Evolutionary conservation across 257 asterid species (phyloP).

Genomic region (Solanum lignicaule): DNA sequence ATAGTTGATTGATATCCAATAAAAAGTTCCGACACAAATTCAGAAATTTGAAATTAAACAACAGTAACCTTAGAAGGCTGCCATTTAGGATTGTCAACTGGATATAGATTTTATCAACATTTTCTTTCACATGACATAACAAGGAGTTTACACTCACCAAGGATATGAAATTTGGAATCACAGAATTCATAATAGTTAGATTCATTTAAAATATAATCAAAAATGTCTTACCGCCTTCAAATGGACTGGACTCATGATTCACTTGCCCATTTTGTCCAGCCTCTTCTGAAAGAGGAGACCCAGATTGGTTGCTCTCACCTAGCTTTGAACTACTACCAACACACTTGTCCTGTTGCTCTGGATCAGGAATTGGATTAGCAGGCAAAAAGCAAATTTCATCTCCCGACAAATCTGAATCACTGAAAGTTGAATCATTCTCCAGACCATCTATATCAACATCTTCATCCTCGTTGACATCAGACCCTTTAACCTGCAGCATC

Average conservation of each 20-base stretch:
- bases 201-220: background rate
- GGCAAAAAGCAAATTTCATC: slow-evolving; percentile 75
- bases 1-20: background rate
- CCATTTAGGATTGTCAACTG: background rate
- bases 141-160: background rate
- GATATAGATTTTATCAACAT: background rate
- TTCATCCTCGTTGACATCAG: slow-evolving; percentile 63
- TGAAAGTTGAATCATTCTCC: slow-evolving; percentile 72
- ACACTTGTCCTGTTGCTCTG: slow-evolving; percentile 55
- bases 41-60: background rate
- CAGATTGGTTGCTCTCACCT: slow-evolving; percentile 58
- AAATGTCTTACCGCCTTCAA: slow-evolving; percentile 43
- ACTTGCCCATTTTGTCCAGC: slow-evolving; percentile 61
- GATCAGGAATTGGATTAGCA: slow-evolving; percentile 66
- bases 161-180: background rate
- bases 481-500: slow-evolving; percentile 54
- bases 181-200: background rate
- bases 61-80: background rate
- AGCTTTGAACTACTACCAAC: slow-evolving; percentile 45
- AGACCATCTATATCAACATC: slow-evolving; percentile 53
- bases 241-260: slow-evolving; percentile 57
- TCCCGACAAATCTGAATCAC: slow-evolving; percentile 85
- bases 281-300: slow-evolving; percentile 72
- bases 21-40: background rate
- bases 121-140: background rate